Evolutionary conservation across 2,329 filamentous ascomycete genomes (phyloP).

Genomic region (Dryadomyces quercus-mongolicae): DNA sequence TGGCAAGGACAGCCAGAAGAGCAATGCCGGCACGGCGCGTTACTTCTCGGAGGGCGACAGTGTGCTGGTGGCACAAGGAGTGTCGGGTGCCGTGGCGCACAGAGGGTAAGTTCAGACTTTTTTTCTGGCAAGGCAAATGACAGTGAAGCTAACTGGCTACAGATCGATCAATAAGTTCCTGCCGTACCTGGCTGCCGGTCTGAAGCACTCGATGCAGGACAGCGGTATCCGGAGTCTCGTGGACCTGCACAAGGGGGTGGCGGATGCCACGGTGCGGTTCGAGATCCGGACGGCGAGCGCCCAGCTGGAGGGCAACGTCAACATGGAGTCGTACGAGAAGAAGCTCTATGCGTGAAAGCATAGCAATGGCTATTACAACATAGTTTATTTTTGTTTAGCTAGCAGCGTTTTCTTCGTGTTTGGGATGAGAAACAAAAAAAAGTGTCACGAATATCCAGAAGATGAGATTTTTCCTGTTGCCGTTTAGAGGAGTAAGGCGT

Average conservation of each 20-base stretch:
- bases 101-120: constrained; percentile 38
- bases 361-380: background rate
- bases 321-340: constrained; percentile 99
- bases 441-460: no score
- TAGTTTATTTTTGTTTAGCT: background rate
- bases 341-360: constrained; percentile 88
- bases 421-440: no score
- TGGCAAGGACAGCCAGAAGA: constrained; percentile 59
- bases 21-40: constrained; percentile 89
- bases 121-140: no score
- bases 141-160: no score
- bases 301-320: constrained; percentile 91
- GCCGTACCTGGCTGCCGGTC: constrained; percentile 85
- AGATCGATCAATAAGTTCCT: constrained; percentile 87
- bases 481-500: no score
- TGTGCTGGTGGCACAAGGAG: constrained; percentile 91
- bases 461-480: no score
- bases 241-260: constrained; percentile 65
- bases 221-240: constrained; percentile 73
- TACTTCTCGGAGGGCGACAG: constrained; percentile 98
- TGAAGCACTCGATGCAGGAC: constrained; percentile 97
- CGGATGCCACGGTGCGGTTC: constrained; percentile 69
- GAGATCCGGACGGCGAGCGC: constrained; percentile 91
- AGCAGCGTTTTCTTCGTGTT: background rate
- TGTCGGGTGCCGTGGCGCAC: constrained; percentile 75